Conservation (phyloP, 495 filamentous ascomycete genomes). For the Amphirosellinia nigrospora region DNA sequence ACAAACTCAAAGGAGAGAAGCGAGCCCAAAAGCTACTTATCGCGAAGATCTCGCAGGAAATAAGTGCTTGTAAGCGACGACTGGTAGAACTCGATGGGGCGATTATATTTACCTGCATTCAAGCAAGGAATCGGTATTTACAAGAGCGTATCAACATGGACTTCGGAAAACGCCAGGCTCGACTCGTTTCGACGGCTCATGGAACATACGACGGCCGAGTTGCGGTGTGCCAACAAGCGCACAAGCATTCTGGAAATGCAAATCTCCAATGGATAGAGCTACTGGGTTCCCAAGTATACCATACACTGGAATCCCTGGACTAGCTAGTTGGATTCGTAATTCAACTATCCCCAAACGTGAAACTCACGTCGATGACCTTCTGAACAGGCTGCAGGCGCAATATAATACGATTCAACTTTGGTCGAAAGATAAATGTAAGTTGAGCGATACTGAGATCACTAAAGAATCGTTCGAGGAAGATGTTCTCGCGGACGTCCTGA, state of each 20-base stretch:
- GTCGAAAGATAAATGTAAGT: slow-evolving; percentile 23
- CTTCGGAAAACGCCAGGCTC: slow-evolving; percentile 18
- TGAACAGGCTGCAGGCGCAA: slow-evolving; percentile 25
- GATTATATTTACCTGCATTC: slow-evolving; percentile 13
- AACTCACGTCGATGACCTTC: slow-evolving; percentile 28
- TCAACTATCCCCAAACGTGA: slow-evolving; percentile 26
- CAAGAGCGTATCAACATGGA: background rate
- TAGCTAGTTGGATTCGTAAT: slow-evolving; percentile 32
- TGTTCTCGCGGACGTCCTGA: slow-evolving; percentile 2
- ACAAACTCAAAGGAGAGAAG: background rate
- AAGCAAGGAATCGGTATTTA: slow-evolving; percentile 8
- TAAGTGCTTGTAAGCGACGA: background rate
- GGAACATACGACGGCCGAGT: slow-evolving; percentile 2
- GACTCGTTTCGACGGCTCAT: background rate
- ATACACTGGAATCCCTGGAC: slow-evolving; percentile 34
- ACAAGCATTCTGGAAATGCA: slow-evolving; percentile 28
- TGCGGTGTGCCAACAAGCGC: slow-evolving; percentile 18
- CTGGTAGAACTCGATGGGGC: background rate
- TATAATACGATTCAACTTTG: slow-evolving; percentile 27
- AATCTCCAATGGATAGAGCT: background rate
- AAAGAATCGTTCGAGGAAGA: background rate
- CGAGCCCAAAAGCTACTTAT: background rate
- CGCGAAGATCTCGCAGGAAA: background rate
- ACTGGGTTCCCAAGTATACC: slow-evolving; percentile 29
- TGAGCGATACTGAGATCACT: background rate